Evolutionary conservation across 306 rosid genomes (phyloP).

Genomic region (Vigna unguiculata): DNA sequence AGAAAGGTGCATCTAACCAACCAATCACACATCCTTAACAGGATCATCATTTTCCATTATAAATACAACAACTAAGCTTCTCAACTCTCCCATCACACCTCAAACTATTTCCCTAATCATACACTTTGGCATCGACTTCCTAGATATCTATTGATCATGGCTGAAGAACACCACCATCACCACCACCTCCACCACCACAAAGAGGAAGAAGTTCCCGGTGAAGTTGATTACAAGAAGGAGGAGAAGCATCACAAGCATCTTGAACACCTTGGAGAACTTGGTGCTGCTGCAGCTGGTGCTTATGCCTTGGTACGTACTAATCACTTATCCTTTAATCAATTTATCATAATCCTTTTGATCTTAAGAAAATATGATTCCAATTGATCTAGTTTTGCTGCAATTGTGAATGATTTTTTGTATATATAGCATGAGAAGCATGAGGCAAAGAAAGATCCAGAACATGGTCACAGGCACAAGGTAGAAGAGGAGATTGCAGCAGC

Average conservation of each 20-base stretch:
- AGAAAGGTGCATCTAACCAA: constrained; percentile 33
- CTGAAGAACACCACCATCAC: constrained; percentile 67
- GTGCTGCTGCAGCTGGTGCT: constrained; percentile 65
- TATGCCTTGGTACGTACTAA: constrained; percentile 86
- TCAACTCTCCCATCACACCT: constrained; percentile 27
- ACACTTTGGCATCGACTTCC: neutral
- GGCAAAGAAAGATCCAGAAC: constrained; percentile 61
- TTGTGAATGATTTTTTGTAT: no score
- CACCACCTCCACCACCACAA: constrained; percentile 60
- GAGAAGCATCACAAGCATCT: constrained; percentile 81
- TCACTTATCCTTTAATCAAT: no score
- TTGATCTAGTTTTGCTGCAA: no score
- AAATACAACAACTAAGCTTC: constrained; percentile 34
- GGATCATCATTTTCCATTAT: constrained; percentile 16
- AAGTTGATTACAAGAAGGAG: constrained; percentile 66
- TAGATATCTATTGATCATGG: constrained; percentile 44
- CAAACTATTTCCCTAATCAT: neutral
- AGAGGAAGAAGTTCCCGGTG: constrained; percentile 53
- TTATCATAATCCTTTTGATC: no score
- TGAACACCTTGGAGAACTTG: constrained; percentile 64
- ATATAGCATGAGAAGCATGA: constrained; percentile 63
- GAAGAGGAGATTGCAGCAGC: constrained; percentile 71
- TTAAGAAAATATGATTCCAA: no score
- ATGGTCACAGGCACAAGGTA: constrained; percentile 71
- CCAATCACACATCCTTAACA: constrained; percentile 8